Evolutionary conservation across 352 stramenopile genomes (phyloP), one percentile per base, ranked within the genome.

Genomic region (Phytophthora podocarpi): DNA sequence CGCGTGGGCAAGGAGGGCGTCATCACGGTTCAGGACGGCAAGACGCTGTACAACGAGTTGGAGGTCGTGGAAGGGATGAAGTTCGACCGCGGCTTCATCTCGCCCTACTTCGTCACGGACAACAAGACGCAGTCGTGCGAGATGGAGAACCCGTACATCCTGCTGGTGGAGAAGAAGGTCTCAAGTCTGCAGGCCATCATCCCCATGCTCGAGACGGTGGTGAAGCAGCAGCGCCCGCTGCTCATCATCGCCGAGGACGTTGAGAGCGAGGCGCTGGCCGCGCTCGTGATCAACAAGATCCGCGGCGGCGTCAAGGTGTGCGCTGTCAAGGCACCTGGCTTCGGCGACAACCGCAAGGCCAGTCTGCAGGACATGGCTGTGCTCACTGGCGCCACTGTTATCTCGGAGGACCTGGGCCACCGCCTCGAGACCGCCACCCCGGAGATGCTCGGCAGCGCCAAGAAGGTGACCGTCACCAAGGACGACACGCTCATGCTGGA

Each of bases 41-140:
- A 99, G 90, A 99, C 97, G 23, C 76, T 99, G 47, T 96, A 98
- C 65, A 99, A 99, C 85, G 97, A 99, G 82, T 85, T 99, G 23
- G 97, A 99, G 74, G 97, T 99, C 42, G 97, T 99, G 7, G 98
- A 99, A 70, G 98, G 98, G 60, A 99, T 99, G 98, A 98, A 98
- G 75, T 99, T 99, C 70, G 98, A 99, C 79, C 93, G 98, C 41
- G 98, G 98, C 41, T 99, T 96, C 85, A 99, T 99, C 78, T 99
- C 96, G 75, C 98, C 98, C 7, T 99, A 99, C 82, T 99, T 99
- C 61, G 97, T 99, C 64, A 99, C 97, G 59, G 97, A 99, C 89
- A 96, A 97, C 65, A 99, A 99, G 93, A 99, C 95, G 12, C 97
- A 99, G 83, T 88, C 94, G 42, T 98, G 87, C 74, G 97, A 99